Percentiles rank a stretch among this genome's conserved stretches.
Evolutionary conservation across 2,329 filamentous ascomycete genomes (phyloP).

Genomic region (Paraconiothyrium brasiliense): DNA sequence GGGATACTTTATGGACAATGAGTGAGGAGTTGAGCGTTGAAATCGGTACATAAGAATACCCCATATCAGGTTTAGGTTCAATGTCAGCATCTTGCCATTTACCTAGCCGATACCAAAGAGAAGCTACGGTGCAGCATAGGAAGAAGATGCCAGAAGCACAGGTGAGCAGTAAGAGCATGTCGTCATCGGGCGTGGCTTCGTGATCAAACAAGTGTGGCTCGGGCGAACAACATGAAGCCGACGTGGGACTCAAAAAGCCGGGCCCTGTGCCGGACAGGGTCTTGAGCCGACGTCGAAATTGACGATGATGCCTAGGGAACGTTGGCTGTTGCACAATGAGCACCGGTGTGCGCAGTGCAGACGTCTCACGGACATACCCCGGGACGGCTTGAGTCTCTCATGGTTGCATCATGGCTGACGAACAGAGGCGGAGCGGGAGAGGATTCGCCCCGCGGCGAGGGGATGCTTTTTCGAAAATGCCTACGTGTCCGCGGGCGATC

Average conservation of each 20-base stretch:
- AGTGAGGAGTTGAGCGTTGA: constrained; percentile 4
- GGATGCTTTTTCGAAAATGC: background rate
- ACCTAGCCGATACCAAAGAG: background rate
- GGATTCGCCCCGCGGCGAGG: background rate
- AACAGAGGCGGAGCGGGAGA: background rate
- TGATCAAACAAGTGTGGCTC: constrained; percentile 5
- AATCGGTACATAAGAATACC: constrained; percentile 9
- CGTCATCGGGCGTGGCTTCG: constrained; percentile 13
- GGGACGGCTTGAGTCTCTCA: background rate
- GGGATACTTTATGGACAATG: background rate
- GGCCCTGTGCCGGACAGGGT: background rate
- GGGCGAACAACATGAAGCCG: constrained; percentile 9
- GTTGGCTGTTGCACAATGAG: background rate
- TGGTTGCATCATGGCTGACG: background rate
- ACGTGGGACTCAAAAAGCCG: background rate
- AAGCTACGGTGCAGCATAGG: background rate
- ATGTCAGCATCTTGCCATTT: background rate
- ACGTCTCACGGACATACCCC: background rate
- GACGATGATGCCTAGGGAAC: background rate
- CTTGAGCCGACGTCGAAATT: background rate
- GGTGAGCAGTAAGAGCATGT: constrained; percentile 8
- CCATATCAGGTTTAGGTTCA: constrained; percentile 1
- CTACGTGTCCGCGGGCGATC: constrained; percentile 14
- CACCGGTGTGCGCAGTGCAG: background rate
- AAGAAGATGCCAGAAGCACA: constrained; percentile 3